Percentiles rank a stretch among this genome's conserved stretches.
phyloP scores from a whole-genome alignment of 176 grass and related monocot species.

The Hyparrhenia diplandra region DNA sequence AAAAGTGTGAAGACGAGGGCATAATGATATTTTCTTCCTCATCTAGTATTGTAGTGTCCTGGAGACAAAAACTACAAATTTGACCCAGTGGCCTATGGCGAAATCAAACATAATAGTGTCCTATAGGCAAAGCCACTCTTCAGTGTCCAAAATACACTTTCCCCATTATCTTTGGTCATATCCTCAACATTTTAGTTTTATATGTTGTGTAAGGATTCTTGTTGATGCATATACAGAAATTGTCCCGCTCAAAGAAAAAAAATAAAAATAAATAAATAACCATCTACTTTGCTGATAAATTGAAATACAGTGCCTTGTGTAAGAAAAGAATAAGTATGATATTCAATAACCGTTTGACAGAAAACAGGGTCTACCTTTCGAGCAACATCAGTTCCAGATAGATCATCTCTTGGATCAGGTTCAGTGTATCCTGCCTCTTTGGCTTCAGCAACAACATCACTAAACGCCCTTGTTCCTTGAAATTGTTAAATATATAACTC shows the following conservation, averaged over 20 bases:
- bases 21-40: background rate
- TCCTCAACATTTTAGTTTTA: background rate
- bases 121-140: background rate
- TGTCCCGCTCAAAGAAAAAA: background rate
- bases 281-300: background rate
- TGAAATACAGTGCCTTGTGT: background rate
- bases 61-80: background rate
- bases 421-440: conserved; percentile 75
- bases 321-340: background rate
- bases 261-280: background rate
- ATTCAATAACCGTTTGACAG: background rate
- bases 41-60: background rate
- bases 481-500: conserved; percentile 90
- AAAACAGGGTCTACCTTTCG: conserved; percentile 55
- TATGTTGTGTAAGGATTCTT: background rate
- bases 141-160: background rate
- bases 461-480: conserved; percentile 60
- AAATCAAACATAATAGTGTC: background rate
- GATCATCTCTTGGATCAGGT: conserved; percentile 84
- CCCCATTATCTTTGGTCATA: background rate
- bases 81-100: background rate
- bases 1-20: background rate
- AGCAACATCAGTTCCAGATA: conserved; percentile 81
- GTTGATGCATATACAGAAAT: background rate
- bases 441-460: conserved; percentile 69